A percentile compares a stretch with the other conserved stretches of the same genome.
Evolutionary conservation across 2,329 filamentous ascomycete species (phyloP).

Genomic region (Huntiella decipiens): DNA sequence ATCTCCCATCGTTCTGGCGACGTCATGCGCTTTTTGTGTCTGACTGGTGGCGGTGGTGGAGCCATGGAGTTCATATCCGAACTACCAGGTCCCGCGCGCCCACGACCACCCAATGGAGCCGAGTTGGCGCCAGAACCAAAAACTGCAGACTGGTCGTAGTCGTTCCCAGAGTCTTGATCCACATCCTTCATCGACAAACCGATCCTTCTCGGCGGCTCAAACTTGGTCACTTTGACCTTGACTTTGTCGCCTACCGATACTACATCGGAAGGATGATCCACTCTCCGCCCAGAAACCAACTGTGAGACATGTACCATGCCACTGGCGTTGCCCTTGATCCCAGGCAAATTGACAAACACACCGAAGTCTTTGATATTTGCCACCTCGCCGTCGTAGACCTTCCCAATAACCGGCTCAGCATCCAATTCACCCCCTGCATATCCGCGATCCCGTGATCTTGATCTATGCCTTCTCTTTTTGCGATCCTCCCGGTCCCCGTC

Average conservation of each 20-base stretch:
- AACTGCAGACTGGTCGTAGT: constrained; percentile 58
- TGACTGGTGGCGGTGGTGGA: constrained; percentile 20
- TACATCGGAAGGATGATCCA: constrained; percentile 83
- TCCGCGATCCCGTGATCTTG: constrained; percentile 16
- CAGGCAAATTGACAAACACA: constrained; percentile 79
- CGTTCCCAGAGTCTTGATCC: constrained; percentile 71
- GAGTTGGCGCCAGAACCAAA: constrained; percentile 83
- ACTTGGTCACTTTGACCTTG: constrained; percentile 80
- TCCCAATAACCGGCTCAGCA: constrained; percentile 61
- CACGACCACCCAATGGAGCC: constrained; percentile 53
- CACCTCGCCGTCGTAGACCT: constrained; percentile 77
- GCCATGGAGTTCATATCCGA: constrained; percentile 17
- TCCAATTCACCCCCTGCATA: constrained; percentile 43
- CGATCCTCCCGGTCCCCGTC: constrained; percentile 17
- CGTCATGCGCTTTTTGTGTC: constrained; percentile 78
- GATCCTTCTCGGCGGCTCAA: constrained; percentile 55
- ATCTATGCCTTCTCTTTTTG: constrained; percentile 18
- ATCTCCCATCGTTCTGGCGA: constrained; percentile 97
- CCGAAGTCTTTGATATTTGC: constrained; percentile 93
- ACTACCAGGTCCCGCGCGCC: constrained; percentile 22
- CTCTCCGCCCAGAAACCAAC: constrained; percentile 63
- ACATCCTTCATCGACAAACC: constrained; percentile 95
- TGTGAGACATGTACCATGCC: constrained; percentile 88
- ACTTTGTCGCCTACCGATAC: constrained; percentile 64
- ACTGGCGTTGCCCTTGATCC: constrained; percentile 74